phyloP scores from a whole-genome alignment of 2,329 filamentous ascomycete genomes.

The Nemania sp. region DNA sequence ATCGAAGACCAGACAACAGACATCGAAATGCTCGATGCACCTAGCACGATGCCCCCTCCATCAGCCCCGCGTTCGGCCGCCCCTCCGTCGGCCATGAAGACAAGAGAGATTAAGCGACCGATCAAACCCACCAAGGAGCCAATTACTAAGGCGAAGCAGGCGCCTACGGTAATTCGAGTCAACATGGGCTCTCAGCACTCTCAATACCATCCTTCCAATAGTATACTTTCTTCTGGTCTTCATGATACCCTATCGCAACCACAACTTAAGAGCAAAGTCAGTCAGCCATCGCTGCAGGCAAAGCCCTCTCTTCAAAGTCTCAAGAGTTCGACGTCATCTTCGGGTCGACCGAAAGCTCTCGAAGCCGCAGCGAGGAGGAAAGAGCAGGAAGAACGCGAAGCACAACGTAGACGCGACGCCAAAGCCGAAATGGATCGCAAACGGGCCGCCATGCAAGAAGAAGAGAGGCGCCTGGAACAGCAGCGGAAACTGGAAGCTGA shows the following conservation, averaged over 20 bases:
- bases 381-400: slow-evolving; percentile 81
- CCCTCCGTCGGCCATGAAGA: slow-evolving; percentile 52
- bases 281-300: slow-evolving; percentile 65
- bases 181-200: slow-evolving; percentile 66
- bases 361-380: slow-evolving; percentile 79
- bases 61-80: slow-evolving; percentile 58
- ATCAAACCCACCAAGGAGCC: slow-evolving; percentile 65
- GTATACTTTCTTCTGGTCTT: slow-evolving; percentile 58
- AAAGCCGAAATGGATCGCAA: slow-evolving; percentile 83
- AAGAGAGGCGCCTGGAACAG: slow-evolving; percentile 63
- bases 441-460: slow-evolving; percentile 66
- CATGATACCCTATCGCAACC: slow-evolving; percentile 58
- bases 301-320: slow-evolving; percentile 62
- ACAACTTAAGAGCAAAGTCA: slow-evolving; percentile 65
- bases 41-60: slow-evolving; percentile 61
- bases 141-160: slow-evolving; percentile 62
- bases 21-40: slow-evolving; percentile 59
- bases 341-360: slow-evolving; percentile 69
- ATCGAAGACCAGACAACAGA: slow-evolving; percentile 42
- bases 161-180: slow-evolving; percentile 72
- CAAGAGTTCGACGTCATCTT: slow-evolving; percentile 66
- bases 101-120: slow-evolving; percentile 60
- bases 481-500: slow-evolving; percentile 64
- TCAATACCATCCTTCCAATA: slow-evolving; percentile 63
- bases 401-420: slow-evolving; percentile 76